These are phyloP conservation scores for Naganishia sp. DNA, from an alignment of 1,284 basidiomycete genomes.

Conservation along the genomic window DNA sequence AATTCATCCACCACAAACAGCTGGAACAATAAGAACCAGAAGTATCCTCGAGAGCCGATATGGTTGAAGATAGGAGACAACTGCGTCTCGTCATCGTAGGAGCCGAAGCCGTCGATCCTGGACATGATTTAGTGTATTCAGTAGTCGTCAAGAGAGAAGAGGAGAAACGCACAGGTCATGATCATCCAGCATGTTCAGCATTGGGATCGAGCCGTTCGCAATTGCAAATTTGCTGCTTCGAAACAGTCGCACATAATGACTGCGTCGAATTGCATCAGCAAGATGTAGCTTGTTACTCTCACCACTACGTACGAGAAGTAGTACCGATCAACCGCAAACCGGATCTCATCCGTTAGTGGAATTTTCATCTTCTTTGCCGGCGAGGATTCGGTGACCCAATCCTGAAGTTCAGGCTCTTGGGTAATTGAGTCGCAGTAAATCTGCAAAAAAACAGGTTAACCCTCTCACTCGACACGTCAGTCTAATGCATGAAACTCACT, in stretches of 20 bases:
- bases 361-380: constrained; percentile 65
- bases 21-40: constrained; percentile 89
- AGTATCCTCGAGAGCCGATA: constrained; percentile 74
- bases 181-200: constrained; percentile 68
- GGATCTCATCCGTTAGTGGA: constrained; percentile 72
- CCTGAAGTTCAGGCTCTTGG: constrained; percentile 59
- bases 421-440: constrained; percentile 57
- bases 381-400: constrained; percentile 74
- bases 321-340: constrained; percentile 74
- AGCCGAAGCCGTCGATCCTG: constrained; percentile 74
- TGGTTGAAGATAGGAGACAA: constrained; percentile 70
- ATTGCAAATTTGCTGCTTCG: constrained; percentile 86
- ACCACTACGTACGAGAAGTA: constrained; percentile 48
- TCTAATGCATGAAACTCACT: constrained; percentile 21
- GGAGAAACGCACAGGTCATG: constrained; percentile 66
- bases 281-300: constrained; percentile 56
- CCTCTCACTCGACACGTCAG: no score
- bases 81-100: constrained; percentile 75
- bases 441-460: constrained; percentile 10
- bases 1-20: constrained; percentile 75
- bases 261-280: not conserved
- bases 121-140: not conserved
- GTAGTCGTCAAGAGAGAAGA: not conserved
- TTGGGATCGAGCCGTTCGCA: constrained; percentile 79
- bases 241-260: constrained; percentile 82